Conservation (phyloP, 2,329 filamentous ascomycete species). For the Erysiphe pisi region DNA sequence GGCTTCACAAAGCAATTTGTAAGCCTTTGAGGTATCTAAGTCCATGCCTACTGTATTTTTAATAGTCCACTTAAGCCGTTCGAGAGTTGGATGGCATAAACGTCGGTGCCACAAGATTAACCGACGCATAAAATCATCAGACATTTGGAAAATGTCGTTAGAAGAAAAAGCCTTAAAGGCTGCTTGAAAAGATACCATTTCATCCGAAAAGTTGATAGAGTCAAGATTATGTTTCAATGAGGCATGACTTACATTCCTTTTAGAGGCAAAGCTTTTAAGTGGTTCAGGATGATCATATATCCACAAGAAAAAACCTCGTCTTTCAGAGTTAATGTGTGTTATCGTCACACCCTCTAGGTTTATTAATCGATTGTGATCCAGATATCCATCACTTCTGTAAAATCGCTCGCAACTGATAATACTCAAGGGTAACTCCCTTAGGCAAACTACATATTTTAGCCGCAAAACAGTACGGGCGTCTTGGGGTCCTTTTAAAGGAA, state of each 20-base stretch:
- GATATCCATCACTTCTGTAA: constrained; percentile 1
- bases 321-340: constrained; percentile 9
- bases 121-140: constrained; percentile 1
- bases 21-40: not conserved
- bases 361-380: not conserved
- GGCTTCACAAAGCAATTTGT: not conserved
- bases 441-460: not conserved
- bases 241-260: no score
- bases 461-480: not conserved
- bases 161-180: not conserved
- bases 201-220: not conserved
- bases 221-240: no score
- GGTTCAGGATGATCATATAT: constrained; percentile 13
- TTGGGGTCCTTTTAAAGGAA: not conserved
- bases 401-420: constrained; percentile 5
- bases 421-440: constrained; percentile 7
- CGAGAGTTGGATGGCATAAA: not conserved
- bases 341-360: not conserved
- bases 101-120: not conserved
- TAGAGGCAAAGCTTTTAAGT: not conserved
- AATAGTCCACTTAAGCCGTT: not conserved
- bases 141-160: constrained; percentile 8
- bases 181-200: not conserved
- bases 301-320: constrained; percentile 27
- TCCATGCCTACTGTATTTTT: not conserved